Evolutionary conservation across 1,284 basidiomycete genomes (phyloP).

Genomic region (Cutaneotrichosporon mucoides): DNA sequence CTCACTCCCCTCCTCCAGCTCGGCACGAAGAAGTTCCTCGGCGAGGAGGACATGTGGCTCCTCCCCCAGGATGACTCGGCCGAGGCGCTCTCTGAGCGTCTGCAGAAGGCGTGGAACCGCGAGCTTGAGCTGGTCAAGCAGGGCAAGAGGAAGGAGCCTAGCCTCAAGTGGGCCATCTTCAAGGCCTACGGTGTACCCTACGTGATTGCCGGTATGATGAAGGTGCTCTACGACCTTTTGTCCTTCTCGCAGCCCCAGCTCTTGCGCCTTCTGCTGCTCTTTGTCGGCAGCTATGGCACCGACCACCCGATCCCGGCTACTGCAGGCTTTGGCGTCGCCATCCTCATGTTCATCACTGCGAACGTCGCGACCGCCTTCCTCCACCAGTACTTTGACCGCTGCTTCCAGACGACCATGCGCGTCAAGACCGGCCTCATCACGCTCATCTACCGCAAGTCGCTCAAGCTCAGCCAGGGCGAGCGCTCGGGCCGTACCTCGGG

Average conservation of each 20-base stretch:
- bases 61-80: slow-evolving; percentile 68
- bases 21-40: slow-evolving; percentile 56
- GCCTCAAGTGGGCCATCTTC: slow-evolving; percentile 68
- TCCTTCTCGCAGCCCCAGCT: slow-evolving; percentile 87
- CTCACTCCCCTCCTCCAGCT: slow-evolving; percentile 41
- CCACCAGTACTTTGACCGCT: slow-evolving; percentile 67
- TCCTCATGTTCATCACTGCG: slow-evolving; percentile 73
- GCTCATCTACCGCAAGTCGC: slow-evolving; percentile 78
- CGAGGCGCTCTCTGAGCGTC: slow-evolving; percentile 61
- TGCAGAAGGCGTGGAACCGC: slow-evolving; percentile 54
- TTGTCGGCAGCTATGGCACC: slow-evolving; percentile 65
- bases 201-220: slow-evolving; percentile 63
- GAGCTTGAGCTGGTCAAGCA: slow-evolving; percentile 40
- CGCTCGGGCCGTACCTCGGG: slow-evolving; percentile 69
- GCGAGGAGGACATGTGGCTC: slow-evolving; percentile 70
- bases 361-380: slow-evolving; percentile 74
- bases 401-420: slow-evolving; percentile 66
- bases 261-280: slow-evolving; percentile 71
- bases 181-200: slow-evolving; percentile 76
- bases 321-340: slow-evolving; percentile 70
- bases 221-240: slow-evolving; percentile 72
- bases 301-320: slow-evolving; percentile 37
- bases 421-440: slow-evolving; percentile 82
- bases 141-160: slow-evolving; percentile 62
- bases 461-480: slow-evolving; percentile 80